Percentiles rank a stretch among this genome's conserved stretches.
phyloP scores from a whole-genome alignment of 106 monocot genomes.

The Ottelia alismoides region DNA sequence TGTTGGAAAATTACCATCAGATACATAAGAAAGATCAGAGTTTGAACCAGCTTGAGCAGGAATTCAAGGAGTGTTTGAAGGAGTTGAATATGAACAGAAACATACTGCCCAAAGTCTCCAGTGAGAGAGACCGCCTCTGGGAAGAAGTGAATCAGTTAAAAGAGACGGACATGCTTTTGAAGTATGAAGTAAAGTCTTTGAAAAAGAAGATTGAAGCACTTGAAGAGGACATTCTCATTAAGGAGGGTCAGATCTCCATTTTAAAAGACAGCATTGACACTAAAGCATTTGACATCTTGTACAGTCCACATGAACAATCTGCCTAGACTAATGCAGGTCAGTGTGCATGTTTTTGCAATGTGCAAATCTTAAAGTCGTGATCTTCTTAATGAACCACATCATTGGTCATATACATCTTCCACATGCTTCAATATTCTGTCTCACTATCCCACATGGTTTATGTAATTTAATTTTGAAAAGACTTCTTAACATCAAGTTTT shows the following conservation, averaged over 20 bases:
- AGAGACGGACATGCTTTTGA: conserved; percentile 35
- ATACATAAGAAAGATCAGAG: conserved; percentile 56
- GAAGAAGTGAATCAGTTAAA: conserved; percentile 45
- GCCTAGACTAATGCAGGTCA: too few relatives aligned
- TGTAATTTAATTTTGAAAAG: too few relatives aligned
- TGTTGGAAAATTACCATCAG: conserved; percentile 31
- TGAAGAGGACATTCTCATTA: conserved; percentile 63
- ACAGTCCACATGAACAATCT: too few relatives aligned
- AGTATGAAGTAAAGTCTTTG: conserved; percentile 30
- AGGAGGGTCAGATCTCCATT: conserved; percentile 67
- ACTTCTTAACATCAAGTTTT: too few relatives aligned
- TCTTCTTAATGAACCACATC: too few relatives aligned
- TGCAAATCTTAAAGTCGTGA: too few relatives aligned
- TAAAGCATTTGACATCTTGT: conserved; percentile 4
- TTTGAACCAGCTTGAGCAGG: conserved; percentile 36
- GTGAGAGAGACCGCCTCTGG: conserved; percentile 59
- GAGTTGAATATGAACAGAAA: conserved; percentile 32
- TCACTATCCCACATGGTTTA: too few relatives aligned
- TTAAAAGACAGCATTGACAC: conserved; percentile 15
- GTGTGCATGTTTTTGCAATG: too few relatives aligned
- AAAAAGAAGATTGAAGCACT: conserved; percentile 72
- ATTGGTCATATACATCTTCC: too few relatives aligned
- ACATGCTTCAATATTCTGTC: too few relatives aligned
- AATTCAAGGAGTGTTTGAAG: conserved; percentile 41
- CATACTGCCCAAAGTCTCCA: conserved; percentile 34